phyloP scores from a whole-genome alignment of 1,284 basidiomycete species.

The Takashimella tepidaria region DNA sequence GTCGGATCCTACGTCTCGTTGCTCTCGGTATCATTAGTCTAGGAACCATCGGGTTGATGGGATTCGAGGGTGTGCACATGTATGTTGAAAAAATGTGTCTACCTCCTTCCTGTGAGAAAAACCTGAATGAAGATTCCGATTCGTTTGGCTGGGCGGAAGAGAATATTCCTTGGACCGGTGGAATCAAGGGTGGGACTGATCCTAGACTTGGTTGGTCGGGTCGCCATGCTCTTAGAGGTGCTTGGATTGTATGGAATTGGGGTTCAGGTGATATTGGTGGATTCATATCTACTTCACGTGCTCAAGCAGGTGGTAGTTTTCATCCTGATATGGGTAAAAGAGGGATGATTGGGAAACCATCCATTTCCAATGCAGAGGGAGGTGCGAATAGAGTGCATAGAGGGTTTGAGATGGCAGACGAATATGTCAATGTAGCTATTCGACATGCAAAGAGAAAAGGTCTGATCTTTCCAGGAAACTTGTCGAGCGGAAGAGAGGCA shows the following conservation, averaged over 20 bases:
- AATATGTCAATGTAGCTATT: slow-evolving; percentile 40
- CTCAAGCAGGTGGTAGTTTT: neutral
- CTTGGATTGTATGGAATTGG: slow-evolving; percentile 73
- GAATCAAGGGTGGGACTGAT: slow-evolving; percentile 64
- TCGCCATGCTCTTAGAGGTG: slow-evolving; percentile 62
- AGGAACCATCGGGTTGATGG: slow-evolving; percentile 48
- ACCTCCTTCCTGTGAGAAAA: slow-evolving; percentile 43
- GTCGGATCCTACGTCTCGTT: slow-evolving; percentile 34
- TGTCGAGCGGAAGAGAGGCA: slow-evolving; percentile 14
- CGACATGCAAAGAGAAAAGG: slow-evolving; percentile 28
- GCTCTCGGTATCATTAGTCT: slow-evolving; percentile 43
- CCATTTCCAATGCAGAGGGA: neutral
- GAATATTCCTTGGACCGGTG: slow-evolving; percentile 68
- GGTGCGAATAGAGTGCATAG: slow-evolving; percentile 27
- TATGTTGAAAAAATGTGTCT: slow-evolving; percentile 64
- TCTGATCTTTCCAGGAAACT: slow-evolving; percentile 33
- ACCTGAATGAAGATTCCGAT: slow-evolving; percentile 44
- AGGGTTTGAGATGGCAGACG: slow-evolving; percentile 44
- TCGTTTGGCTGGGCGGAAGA: slow-evolving; percentile 71
- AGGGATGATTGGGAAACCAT: slow-evolving; percentile 27
- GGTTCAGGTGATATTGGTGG: slow-evolving; percentile 52
- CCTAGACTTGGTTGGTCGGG: slow-evolving; percentile 61
- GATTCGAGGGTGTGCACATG: slow-evolving; percentile 60
- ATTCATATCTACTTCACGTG: slow-evolving; percentile 22
- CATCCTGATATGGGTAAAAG: slow-evolving; percentile 27